phyloP scores from a whole-genome alignment of 2,329 filamentous ascomycete genomes.

The Clarireedia sp. region DNA sequence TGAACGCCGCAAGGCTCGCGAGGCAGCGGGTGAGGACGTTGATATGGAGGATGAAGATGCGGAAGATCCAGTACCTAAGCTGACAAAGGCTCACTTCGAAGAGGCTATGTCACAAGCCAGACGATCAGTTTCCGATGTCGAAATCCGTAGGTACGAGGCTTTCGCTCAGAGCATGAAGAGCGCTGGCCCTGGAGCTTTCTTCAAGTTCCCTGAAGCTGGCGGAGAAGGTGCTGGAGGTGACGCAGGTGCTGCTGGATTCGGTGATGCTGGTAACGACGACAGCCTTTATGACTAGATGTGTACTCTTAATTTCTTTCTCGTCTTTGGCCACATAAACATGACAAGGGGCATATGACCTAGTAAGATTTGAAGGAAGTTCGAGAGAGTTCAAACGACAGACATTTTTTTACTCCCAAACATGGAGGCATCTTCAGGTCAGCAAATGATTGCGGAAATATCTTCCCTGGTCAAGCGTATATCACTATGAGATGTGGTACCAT shows the following conservation, averaged over 20 bases:
- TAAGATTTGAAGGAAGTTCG: constrained; percentile 14
- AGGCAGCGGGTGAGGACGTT: constrained; percentile 72
- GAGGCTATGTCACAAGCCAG: constrained; percentile 96
- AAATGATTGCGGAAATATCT: constrained; percentile 1
- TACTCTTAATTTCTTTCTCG: constrained; percentile 25
- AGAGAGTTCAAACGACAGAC: constrained; percentile 8
- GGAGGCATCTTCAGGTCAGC: background rate
- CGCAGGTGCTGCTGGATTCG: constrained; percentile 55
- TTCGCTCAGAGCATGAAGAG: constrained; percentile 99
- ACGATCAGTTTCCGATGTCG: constrained; percentile 89
- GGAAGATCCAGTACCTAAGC: constrained; percentile 90
- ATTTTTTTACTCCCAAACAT: background rate
- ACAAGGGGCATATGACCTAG: constrained; percentile 8
- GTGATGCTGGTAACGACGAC: constrained; percentile 86
- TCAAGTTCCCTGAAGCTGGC: constrained; percentile 78
- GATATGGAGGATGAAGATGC: constrained; percentile 75
- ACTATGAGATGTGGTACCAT: constrained; percentile 1
- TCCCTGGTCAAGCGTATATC: background rate
- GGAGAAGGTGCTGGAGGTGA: constrained; percentile 42
- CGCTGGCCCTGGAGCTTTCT: constrained; percentile 87
- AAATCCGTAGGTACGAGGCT: constrained; percentile 96
- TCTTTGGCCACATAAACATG: constrained; percentile 13
- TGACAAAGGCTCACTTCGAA: constrained; percentile 95
- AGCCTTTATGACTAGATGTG: constrained; percentile 83
- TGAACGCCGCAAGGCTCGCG: constrained; percentile 79